Evolutionary conservation across 768 basidiomycete genomes (phyloP), one percentile per base, ranked within the genome.

Genomic region (Filobasidium floriforme): DNA sequence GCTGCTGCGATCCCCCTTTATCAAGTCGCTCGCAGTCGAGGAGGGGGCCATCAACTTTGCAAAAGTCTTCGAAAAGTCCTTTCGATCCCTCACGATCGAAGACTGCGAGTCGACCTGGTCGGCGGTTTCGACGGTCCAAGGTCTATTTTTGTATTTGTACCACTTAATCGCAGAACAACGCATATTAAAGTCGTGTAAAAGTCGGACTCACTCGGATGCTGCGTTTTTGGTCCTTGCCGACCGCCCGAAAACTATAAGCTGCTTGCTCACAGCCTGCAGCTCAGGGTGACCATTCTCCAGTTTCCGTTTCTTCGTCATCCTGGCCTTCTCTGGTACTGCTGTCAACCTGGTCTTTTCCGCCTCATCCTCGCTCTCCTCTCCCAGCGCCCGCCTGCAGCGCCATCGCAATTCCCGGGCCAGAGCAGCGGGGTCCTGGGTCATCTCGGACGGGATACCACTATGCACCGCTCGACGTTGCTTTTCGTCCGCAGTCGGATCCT

Each of bases 381-480:
- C 73, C 41, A 73, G 49, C 14, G 72, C 73, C 44, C 68, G 57
- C 54, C 84, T 84, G 32, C 87, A 82, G 59, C 92, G 83, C 92
- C 92, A 96, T 52, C 88, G 82, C 52, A 96, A 79, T 75, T 96
- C 92, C 69, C 90, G 81, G 19, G 90, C 90, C 62, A 91, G 75
- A 1, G 87, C 88, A 2, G 88, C 80, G 19, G 88, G 84, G 79
- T 96, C 92, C 74, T 89, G 89, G 66, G 92, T 84, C 62, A 86
- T 85, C 70, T 93, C 92, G 10, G 75, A 71, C 0, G 92, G 92
- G 22, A 94, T 85, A 65, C 89, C 85, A 61, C 93, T 92, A 73
- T 84, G 88, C 1, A 85, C 84, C 71, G 90, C 87, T 73, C 86
- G 88, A 79, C 87, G 88, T 54, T 84, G 84, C 55, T 84, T 80